These are phyloP conservation scores for Pogostemon cablin DNA, from an alignment of 257 asterid species.

Conservation along the genomic window DNA sequence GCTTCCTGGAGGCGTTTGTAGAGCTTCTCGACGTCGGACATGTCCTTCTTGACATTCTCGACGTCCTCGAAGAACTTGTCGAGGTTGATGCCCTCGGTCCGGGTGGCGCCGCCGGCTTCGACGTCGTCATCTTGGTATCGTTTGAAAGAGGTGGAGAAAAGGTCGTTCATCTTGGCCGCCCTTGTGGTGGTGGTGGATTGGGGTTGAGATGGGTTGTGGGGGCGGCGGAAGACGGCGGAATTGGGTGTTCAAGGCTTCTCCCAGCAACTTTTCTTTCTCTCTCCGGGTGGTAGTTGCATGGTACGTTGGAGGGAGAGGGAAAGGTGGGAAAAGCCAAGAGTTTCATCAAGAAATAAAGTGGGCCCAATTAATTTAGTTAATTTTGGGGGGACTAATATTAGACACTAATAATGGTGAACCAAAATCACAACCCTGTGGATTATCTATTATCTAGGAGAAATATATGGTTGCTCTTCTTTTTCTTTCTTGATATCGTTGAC, in stretches of 20 bases:
- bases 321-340: constrained; percentile 46
- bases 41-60: constrained; percentile 52
- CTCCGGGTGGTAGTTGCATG: constrained; percentile 38
- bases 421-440: constrained; percentile 18
- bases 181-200: constrained; percentile 7
- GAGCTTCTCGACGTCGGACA: constrained; percentile 51
- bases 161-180: constrained; percentile 58
- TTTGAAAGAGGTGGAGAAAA: constrained; percentile 55
- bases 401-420: constrained; percentile 23
- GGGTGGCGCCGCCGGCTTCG: constrained; percentile 46
- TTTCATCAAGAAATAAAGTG: constrained; percentile 33
- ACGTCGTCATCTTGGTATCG: constrained; percentile 47
- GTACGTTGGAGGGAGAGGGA: constrained; percentile 51
- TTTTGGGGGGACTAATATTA: constrained; percentile 35
- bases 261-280: constrained; percentile 46
- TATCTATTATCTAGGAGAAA: constrained; percentile 34
- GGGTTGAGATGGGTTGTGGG: not conserved
- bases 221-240: constrained; percentile 27
- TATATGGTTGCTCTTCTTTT: constrained; percentile 20
- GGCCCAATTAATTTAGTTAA: constrained; percentile 28
- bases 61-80: constrained; percentile 55
- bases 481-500: not conserved
- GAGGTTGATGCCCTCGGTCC: constrained; percentile 51
- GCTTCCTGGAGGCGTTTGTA: constrained; percentile 51
- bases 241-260: constrained; percentile 24